Base-by-base conservation (phyloP, 331 rosid genomes). In the Saraca asoca region DNA sequence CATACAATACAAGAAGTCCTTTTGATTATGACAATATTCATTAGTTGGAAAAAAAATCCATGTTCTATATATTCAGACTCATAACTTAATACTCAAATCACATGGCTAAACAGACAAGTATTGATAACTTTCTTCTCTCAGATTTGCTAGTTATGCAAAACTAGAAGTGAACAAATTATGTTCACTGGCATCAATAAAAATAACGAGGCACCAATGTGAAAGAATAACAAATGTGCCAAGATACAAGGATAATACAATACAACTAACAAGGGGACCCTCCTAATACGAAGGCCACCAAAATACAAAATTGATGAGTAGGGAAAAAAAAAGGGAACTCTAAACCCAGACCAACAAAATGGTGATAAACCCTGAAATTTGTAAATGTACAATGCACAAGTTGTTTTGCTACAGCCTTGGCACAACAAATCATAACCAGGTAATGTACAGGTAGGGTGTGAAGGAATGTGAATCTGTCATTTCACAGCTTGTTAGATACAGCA, bases 361-460 rank as follows among this genome's bases (percentile, higher is more conserved):
- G 62, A 67, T 69, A 58, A 58, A 69, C 80, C 85, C 84, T 76
- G 82, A 50, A 69, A 58, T 53, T 53, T 52, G 68, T 64, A 35
- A 71, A 88, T 79, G 83, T 75, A 81, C 81, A 73, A 53, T 62
- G 71, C 44, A 74, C 82, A 69, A 75, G 52, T 76, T 71, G 66
- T 24, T 24, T 64, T 76, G 78, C 82, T 70, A 24, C 19, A 64
- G 46, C 74, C 61, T 51, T 58, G 54, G 64, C 68, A 72, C 39
- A 42, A 65, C 64, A 60, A 60, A 68, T 71, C 78, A 62, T 24
- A 1, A 24, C 31, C 72, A 69, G 69, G 68, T 70, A 81, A 73
- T 73, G 87, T 88, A 85, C 86, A 78, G 61, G 82, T 78, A 78
- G 81, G 80, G 75, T 62, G 81, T 65, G 71, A 78, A 79, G 79